Evolutionary conservation across 352 stramenopile species (phyloP), one percentile per base, ranked within the genome.

Genomic region (Pythium sukuiense): DNA sequence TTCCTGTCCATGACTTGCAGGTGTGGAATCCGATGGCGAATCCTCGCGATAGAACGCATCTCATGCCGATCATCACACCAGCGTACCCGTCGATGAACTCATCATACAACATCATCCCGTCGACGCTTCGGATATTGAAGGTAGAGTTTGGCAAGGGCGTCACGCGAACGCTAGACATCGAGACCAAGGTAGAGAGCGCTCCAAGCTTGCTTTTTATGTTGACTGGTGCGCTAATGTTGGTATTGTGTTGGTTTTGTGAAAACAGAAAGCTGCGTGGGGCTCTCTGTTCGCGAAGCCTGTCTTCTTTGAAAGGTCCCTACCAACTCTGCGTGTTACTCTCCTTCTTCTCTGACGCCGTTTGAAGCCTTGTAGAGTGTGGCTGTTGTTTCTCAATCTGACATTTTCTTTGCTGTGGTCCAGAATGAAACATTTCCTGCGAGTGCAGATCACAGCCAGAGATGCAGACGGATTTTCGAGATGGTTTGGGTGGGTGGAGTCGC

Each of bases 1-100:
- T 37, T 26, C 9, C 24, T 8, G 27, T 14, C 72, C 45, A 14
- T 69, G 27, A 20, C 12, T 1, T 18, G 37, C 32, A 96, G 83
- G 85, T 88, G 29, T 98, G 93, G 93, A 97, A 98, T 61, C 89
- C 92, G 12, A 92, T 88, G 65, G 50, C 70, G 9, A 93, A 96
- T 64, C 77, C 79, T 20, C 77, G 83, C 6, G 95, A 99, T 75
- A 79, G 88, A 20, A 73, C 78, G 24, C 95, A 99, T 69, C 72
- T 99, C 43, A 99, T 99, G 96, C 97, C 97, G 18, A 99, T 99
- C 71, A 98, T 99, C 69, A 99, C 98, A 2, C 98, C 98, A 4
- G 93, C 95, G 48, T 99, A 99, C 72, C 98, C 98, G 13, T 89
- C 84, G 16, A 98, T 99, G 85, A 99, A 99, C 75, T 99, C 96